Conservation (phyloP, 1,284 basidiomycete species). For the Rhodotorula sp. region DNA sequence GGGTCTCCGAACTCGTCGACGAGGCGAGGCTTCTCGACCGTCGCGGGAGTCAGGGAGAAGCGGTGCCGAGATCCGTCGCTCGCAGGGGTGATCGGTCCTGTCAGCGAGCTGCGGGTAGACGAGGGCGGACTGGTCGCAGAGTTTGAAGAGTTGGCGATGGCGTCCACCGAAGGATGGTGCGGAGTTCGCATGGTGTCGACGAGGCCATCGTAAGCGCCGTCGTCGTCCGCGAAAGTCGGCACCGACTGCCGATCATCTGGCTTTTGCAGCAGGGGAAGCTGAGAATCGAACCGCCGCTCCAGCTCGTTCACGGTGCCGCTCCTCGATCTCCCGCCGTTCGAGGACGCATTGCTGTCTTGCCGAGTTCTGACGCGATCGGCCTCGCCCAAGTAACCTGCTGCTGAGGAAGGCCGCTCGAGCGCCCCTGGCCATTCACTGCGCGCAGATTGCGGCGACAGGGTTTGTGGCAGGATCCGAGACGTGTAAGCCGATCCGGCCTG, state of each 20-base stretch:
- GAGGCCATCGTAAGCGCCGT: slow-evolving; percentile 24
- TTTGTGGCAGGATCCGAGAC: neutral
- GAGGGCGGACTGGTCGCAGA: slow-evolving; percentile 18
- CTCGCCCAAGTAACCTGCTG: neutral
- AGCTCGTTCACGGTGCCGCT: neutral
- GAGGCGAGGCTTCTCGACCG: neutral
- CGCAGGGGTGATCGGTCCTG: slow-evolving; percentile 31
- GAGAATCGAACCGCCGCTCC: neutral
- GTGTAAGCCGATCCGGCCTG: neutral
- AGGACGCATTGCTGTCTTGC: neutral
- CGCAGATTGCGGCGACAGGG: neutral
- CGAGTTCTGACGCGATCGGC: neutral
- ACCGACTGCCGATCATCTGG: neutral
- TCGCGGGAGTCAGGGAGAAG: neutral
- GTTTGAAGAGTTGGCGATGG: neutral
- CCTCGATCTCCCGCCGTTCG: neutral
- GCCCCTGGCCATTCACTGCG: neutral
- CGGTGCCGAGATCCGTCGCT: neutral
- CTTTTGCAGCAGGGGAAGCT: neutral
- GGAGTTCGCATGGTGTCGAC: neutral
- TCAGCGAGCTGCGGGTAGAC: slow-evolving; percentile 30
- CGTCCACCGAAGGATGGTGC: neutral
- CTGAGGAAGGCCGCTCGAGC: neutral
- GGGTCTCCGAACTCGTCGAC: slow-evolving; percentile 37
- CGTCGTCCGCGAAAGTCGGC: slow-evolving; percentile 26